Base-by-base conservation (phyloP, 768 basidiomycete genomes). In the Melanogaster broomeanus region DNA sequence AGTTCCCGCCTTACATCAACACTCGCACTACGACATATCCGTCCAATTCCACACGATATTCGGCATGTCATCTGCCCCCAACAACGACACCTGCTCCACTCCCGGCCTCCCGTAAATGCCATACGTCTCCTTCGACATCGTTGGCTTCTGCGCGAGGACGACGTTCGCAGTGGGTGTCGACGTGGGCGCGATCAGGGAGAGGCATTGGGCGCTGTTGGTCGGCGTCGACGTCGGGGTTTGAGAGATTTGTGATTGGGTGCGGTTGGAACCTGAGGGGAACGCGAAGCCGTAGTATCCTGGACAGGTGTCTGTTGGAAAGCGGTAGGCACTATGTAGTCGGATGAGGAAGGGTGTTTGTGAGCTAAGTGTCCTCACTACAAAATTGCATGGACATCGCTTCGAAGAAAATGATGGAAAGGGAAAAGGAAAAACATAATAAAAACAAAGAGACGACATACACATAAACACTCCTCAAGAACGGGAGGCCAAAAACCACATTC, bases 271-370 rank as follows among this genome's bases (percentile, higher is more conserved):
- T 2, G 58, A 44, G 2, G 58, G 64, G 33, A 70, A 68, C 5
- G 68, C 67, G 25, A 68, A 68, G 27, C 67, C 67, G 13, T 70
- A 68, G 38, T 66, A 66, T 6, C 58, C 67, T 3, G 67, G 67
- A 40, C 67, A 70, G 31, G 44, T 30, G 4, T 40, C 64, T 4
- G 64, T 68, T 6, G 66, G 67, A 45, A 68, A 70, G 25, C 68
- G 66, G 48, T 68, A 70, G 13, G 67, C 67, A 4, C 67, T 68
- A 27, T 24, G 11, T 3, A 24, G 7, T n/a, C 13, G 21, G 9
- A 37, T 21, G 28, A 35, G 21, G 8, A n/a, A 13, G 19, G 10
- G 19, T 12, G 19, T 22, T 25, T 3, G 5, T n/a, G 18, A 42
- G 35, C 15, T 5, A 27, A 24, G 16, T 22, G 22, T 8, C 24